Evolutionary conservation across 1,284 basidiomycete species (phyloP).

Genomic region (Cutaneotrichosporon mucoides): DNA sequence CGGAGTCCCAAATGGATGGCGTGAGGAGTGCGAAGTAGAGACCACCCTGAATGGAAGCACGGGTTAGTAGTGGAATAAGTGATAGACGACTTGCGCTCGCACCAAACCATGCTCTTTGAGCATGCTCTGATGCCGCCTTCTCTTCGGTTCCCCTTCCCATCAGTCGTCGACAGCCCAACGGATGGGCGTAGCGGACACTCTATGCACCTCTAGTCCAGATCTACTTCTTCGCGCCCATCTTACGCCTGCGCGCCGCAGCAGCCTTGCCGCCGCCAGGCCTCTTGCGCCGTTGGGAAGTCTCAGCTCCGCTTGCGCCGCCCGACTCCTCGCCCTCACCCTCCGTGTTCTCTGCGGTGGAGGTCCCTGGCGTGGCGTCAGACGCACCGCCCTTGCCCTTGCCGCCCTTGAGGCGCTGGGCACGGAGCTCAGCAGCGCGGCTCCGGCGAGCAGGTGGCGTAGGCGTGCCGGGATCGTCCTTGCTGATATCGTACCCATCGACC

Average conservation of each 20-base stretch:
- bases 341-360: not conserved
- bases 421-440: constrained; percentile 22
- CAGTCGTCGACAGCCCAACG: no score
- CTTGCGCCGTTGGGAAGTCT: constrained; percentile 26
- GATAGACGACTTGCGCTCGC: no score
- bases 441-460: constrained; percentile 2
- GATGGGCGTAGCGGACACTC: not conserved
- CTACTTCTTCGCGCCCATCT: constrained; percentile 43
- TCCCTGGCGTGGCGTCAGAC: not conserved
- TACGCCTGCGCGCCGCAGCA: constrained; percentile 39
- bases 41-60: no score
- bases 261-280: constrained; percentile 37
- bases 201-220: not conserved
- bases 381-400: not conserved
- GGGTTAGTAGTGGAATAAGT: no score
- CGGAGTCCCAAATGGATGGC: no score
- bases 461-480: not conserved
- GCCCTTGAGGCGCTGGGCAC: constrained; percentile 7
- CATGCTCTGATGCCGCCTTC: no score
- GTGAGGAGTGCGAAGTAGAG: no score
- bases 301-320: not conserved
- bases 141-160: no score
- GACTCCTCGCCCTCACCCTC: not conserved
- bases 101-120: no score
- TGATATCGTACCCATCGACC: constrained; percentile 9